Base-by-base conservation (phyloP, 2,329 filamentous ascomycete species). In the Metarhizium rileyi region DNA sequence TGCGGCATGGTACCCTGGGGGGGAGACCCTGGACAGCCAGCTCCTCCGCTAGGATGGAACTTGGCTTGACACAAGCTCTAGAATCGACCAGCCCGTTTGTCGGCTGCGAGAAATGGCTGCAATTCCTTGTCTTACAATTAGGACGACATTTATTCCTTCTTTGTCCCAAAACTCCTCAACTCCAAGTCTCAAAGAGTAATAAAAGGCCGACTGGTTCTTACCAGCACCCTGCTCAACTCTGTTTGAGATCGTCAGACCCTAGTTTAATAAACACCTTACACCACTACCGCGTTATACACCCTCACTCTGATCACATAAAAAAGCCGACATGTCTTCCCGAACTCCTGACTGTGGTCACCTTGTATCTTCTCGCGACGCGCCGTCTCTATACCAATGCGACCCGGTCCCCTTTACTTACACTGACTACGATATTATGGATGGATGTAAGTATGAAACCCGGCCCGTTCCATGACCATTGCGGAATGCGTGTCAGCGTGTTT, bases 381-480 rank as follows among this genome's bases (percentile, higher is more conserved):
- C 28, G 22, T 36, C 35, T 20, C 18, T 44, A n/a, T 47, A 47
- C 38, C 47, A 50, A 44, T 16, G n/a, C 27, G 48, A 40, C 26
- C 22, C 50, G 42, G 25, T 23, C 20, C 47, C 48, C 22, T 40
- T 46, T 38, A 14, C 40, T 18, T 20, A 33, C 5, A 18, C 26
- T 8, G 16, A 47, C 23, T 49, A 42, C 27, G 46, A 35, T 46
- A 57, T 52, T 26, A 61, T 61, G 59, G 59, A 61, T 50, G 59
- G 60, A 56, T 53, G 59, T 59, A 54, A 49, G 56, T 54, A 45
- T 27, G 38, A 20, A 41, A 45, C 47, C 23, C 33, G 43, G 38
- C 42, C 27, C 46, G 40, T 30, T 40, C 38, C 40, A 33, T 10
- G 35, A 28, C 48, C 20, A 10, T 23, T 43, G 5, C 23, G 18